Conservation (phyloP, 345 rosid species). For the Eucalyptus regnans region DNA sequence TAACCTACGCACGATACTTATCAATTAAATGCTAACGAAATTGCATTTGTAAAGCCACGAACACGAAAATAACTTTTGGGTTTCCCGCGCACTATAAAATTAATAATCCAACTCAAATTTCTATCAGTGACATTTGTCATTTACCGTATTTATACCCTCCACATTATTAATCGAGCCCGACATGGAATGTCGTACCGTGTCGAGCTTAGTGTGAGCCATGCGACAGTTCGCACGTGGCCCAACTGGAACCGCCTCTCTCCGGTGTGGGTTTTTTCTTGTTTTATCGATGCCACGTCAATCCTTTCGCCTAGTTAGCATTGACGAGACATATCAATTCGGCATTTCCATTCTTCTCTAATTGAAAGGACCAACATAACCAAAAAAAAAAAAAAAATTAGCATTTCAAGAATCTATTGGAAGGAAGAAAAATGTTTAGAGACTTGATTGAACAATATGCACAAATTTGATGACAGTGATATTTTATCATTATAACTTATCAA, state of each 20-base stretch:
- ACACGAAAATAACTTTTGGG: neutral
- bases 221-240: neutral
- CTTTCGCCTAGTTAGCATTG: neutral
- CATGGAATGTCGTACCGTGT: neutral
- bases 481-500: neutral
- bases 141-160: neutral
- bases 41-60: neutral
- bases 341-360: neutral
- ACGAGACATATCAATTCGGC: neutral
- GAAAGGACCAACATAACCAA: neutral
- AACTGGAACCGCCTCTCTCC: neutral
- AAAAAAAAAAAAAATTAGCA: accelerated
- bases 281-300: neutral
- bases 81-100: neutral
- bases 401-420: neutral
- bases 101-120: neutral
- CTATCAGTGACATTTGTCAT: neutral
- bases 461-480: accelerated
- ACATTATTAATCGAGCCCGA: neutral
- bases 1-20: neutral
- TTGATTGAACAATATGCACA: neutral
- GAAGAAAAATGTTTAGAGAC: neutral
- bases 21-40: neutral
- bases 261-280: neutral
- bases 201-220: neutral